phyloP scores from a whole-genome alignment of 805 yeast genomes.

The Metschnikowia baotianmanensis region DNA sequence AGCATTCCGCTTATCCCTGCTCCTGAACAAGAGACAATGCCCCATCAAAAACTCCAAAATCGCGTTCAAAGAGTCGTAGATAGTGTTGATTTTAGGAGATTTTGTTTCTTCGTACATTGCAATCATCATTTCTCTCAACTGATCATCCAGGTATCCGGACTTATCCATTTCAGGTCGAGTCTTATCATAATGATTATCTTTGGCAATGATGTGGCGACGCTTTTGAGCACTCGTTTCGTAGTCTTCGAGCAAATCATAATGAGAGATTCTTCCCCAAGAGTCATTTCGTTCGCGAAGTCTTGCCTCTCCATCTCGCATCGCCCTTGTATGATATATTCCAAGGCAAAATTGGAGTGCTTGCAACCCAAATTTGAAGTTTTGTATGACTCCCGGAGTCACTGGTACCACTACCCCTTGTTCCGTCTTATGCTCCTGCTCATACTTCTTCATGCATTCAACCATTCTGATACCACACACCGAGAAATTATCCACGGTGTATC shows the following conservation, averaged over 20 bases:
- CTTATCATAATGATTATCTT: background rate
- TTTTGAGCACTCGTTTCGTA: background rate
- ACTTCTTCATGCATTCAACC: background rate
- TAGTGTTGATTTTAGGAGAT: background rate
- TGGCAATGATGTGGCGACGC: background rate
- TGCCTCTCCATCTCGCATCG: background rate
- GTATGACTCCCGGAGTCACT: background rate
- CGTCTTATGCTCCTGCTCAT: background rate
- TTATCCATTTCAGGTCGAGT: background rate
- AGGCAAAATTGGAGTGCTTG: background rate
- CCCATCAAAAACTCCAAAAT: conserved; percentile 6
- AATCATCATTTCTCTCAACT: conserved; percentile 1
- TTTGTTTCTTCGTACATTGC: conserved; percentile 1
- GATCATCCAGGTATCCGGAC: background rate
- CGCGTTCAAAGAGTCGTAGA: conserved; percentile 6
- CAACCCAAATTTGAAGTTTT: background rate
- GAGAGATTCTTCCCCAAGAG: background rate
- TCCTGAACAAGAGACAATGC: conserved; percentile 5
- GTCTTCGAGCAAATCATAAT: background rate
- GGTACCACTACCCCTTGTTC: background rate
- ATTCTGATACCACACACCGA: background rate
- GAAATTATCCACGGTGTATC: background rate
- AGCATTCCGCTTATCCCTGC: background rate
- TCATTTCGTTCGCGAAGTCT: background rate
- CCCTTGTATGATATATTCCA: background rate